phyloP scores from a whole-genome alignment of 2,329 filamentous ascomycete species.

The Parastagonospora nodorum region DNA sequence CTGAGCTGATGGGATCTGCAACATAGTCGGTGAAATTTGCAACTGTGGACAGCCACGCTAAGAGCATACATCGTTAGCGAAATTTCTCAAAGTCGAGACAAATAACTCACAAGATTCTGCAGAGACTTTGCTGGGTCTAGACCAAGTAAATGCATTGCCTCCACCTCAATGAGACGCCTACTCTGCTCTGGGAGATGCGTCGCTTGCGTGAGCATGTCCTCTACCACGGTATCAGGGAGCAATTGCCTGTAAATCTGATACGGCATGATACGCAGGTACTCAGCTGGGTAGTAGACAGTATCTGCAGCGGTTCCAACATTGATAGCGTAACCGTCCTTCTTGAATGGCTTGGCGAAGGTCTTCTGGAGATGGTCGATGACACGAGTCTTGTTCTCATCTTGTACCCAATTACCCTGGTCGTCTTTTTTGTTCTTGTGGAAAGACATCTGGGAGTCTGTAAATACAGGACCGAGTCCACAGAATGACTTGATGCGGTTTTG shows the following conservation, averaged over 20 bases:
- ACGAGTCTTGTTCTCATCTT: no score
- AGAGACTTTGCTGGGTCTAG: not conserved
- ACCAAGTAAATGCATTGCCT: not conserved
- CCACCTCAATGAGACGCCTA: not conserved
- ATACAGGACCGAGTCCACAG: not conserved
- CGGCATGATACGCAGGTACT: conserved; percentile 9
- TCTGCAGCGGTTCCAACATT: not conserved
- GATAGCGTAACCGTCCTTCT: not conserved
- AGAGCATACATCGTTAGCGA: not conserved
- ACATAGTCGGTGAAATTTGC: not conserved
- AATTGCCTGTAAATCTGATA: conserved; percentile 10
- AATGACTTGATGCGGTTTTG: not conserved
- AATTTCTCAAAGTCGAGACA: not conserved
- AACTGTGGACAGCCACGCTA: not conserved
- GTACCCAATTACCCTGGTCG: not conserved
- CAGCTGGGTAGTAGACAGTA: conserved; percentile 8
- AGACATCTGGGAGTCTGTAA: not conserved
- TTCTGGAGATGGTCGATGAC: not conserved
- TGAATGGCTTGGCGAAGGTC: not conserved
- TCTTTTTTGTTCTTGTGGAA: not conserved
- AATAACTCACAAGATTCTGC: not conserved
- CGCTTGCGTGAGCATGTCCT: conserved; percentile 6
- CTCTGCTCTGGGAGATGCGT: not conserved
- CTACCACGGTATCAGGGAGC: conserved; percentile 7
- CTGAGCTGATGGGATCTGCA: not conserved